Evolutionary conservation across 805 yeast species (phyloP).

Genomic region (Candida qinlingensis): DNA sequence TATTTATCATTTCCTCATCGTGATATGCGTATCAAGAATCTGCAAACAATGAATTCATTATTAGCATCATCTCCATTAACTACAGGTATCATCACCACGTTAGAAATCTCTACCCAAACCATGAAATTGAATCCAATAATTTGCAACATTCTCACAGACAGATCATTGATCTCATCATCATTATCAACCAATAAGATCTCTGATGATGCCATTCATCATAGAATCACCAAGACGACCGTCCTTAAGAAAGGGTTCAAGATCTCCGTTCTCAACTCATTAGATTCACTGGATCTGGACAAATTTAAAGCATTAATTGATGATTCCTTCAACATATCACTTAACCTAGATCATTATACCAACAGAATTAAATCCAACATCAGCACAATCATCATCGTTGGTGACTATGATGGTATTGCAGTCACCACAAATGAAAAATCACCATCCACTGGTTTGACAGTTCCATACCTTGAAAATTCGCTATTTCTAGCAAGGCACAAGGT

Average conservation of each 20-base stretch:
- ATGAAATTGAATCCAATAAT: slow-evolving; percentile 70
- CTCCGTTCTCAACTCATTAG: slow-evolving; percentile 9
- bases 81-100: slow-evolving; percentile 86
- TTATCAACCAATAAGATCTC: slow-evolving; percentile 56
- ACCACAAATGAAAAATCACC: slow-evolving; percentile 67
- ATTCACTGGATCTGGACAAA: slow-evolving; percentile 41
- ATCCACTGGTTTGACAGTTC: slow-evolving; percentile 34
- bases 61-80: slow-evolving; percentile 38
- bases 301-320: slow-evolving; percentile 63
- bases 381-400: slow-evolving; percentile 80
- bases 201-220: slow-evolving; percentile 17
- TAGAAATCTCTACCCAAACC: slow-evolving; percentile 56
- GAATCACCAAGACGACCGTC: slow-evolving; percentile 56
- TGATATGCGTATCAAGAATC: slow-evolving; percentile 58
- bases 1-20: slow-evolving; percentile 39
- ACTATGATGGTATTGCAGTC: slow-evolving; percentile 93
- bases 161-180: slow-evolving; percentile 87
- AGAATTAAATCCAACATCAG: slow-evolving; percentile 67
- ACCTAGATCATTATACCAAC: slow-evolving; percentile 57
- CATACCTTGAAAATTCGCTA: slow-evolving; percentile 95
- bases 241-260: slow-evolving; percentile 59
- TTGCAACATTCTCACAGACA: slow-evolving; percentile 84
- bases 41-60: slow-evolving; percentile 62
- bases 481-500: slow-evolving; percentile 77
- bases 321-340: slow-evolving; percentile 70